Evolutionary conservation across 768 basidiomycete species (phyloP).

Genomic region (Mycena vitilis): DNA sequence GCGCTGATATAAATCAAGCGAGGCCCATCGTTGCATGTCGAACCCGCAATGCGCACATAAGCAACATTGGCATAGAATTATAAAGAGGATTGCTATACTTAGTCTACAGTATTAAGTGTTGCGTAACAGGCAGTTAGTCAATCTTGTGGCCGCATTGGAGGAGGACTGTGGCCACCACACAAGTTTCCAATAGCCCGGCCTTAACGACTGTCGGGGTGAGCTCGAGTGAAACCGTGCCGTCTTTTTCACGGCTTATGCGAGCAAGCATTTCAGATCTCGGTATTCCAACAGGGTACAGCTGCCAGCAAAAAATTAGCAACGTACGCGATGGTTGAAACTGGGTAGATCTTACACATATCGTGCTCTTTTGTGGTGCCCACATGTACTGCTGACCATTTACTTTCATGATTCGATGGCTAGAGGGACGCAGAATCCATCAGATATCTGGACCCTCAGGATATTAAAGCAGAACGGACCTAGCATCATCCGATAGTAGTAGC

Average conservation of each 20-base stretch:
- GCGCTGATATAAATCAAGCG: no score
- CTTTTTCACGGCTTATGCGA: constrained; percentile 37
- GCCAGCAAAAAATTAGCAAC: background rate
- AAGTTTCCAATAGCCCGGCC: constrained; percentile 50
- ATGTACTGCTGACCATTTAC: constrained; percentile 46
- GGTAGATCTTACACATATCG: constrained; percentile 44
- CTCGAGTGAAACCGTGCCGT: constrained; percentile 49
- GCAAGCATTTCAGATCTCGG: constrained; percentile 42
- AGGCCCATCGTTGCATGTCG: no score
- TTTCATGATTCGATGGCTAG: constrained; percentile 47
- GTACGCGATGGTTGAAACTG: background rate
- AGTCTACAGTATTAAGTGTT: no score
- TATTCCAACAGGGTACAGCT: constrained; percentile 49
- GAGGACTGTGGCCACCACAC: constrained; percentile 52
- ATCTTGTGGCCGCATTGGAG: constrained; percentile 54
- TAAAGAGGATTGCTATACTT: no score
- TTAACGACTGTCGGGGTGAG: constrained; percentile 52
- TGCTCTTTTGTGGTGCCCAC: constrained; percentile 48
- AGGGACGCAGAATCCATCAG: background rate
- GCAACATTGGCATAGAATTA: no score
- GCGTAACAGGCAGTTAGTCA: constrained; percentile 46
- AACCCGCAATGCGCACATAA: no score
- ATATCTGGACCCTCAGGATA: no score
- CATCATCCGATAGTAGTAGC: constrained; percentile 50
- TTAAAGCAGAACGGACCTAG: constrained; percentile 44